Evolutionary conservation across 2,329 filamentous ascomycete species (phyloP).

Genomic region (Pestalotiopsis sp.): DNA sequence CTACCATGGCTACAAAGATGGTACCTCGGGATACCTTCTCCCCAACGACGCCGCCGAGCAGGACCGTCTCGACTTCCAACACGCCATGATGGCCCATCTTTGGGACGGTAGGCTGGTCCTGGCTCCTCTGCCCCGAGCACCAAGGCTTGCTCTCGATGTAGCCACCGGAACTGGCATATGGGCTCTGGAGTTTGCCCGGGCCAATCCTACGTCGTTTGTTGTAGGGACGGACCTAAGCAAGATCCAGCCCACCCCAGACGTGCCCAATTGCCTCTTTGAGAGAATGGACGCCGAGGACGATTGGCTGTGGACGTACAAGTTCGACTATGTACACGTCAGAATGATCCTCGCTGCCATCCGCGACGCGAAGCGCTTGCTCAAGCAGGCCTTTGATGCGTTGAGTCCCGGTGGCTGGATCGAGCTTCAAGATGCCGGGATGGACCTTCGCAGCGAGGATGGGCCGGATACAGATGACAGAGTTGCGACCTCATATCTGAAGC

Average conservation of each 20-base stretch:
- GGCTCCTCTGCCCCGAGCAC: slow-evolving; percentile 1
- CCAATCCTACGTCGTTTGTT: slow-evolving; percentile 11
- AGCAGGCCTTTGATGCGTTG: slow-evolving; percentile 1
- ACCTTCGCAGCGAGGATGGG: slow-evolving; percentile 7
- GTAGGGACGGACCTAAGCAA: slow-evolving; percentile 7
- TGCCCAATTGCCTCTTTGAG: slow-evolving; percentile 9
- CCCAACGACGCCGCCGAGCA: slow-evolving; percentile 8
- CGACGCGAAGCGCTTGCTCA: neutral
- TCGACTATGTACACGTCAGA: slow-evolving; percentile 6
- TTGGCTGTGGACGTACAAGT: slow-evolving; percentile 8
- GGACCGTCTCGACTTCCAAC: slow-evolving; percentile 9
- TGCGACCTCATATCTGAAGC: neutral
- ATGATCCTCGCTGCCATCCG: slow-evolving; percentile 7
- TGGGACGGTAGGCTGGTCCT: slow-evolving; percentile 5
- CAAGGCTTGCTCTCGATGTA: slow-evolving; percentile 1
- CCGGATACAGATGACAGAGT: neutral
- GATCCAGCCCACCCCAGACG: slow-evolving; percentile 6
- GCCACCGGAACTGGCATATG: slow-evolving; percentile 8
- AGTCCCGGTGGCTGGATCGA: slow-evolving; percentile 9
- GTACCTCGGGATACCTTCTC: neutral
- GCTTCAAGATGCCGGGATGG: slow-evolving; percentile 10
- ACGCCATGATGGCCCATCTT: slow-evolving; percentile 6
- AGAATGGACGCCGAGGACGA: slow-evolving; percentile 6
- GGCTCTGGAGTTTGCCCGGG: slow-evolving; percentile 7
- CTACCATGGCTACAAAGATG: slow-evolving; percentile 9